Evolutionary conservation across 306 rosid species (phyloP), one percentile per base, ranked within the genome.

Genomic region (Trichosanthes truncata): DNA sequence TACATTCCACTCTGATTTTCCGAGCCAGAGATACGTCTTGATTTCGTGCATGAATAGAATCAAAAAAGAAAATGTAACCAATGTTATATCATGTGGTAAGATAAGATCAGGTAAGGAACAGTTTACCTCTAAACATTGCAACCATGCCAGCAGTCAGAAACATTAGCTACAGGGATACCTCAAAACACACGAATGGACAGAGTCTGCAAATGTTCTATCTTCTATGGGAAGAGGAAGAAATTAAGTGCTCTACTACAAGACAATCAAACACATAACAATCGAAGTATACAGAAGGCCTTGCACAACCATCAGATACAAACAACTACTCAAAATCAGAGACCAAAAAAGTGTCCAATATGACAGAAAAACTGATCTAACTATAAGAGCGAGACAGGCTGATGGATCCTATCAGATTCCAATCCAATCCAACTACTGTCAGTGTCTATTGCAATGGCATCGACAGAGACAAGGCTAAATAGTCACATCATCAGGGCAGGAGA

Each of bases 321-420:
- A 45, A 46, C 35, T n/a, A 71, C 76, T 12, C 3, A 66, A 63
- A 33, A 20, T 4, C 74, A 29, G 13, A 49, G 13, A 74, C 17
- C 40, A 73, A 45, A 73, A 21, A 46, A 26, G 77, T 29, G 18
- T 49, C 46, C 38, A 74, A 49, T 74, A 49, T 74, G 60, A 74
- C 60, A 72, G 57, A 72, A 23, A 36, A 72, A 72, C 59, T 26
- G 40, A 72, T 72, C 40, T 72, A 46, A 72, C 77, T 72, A 43
- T 7, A 72, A 72, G 41, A 26, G 23, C 5, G 11, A 72, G 57
- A 72, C 77, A 74, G 43, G 61, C 78, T 7, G 78, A 8, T 48
- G 61, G 78, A 29, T 29, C 21, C n/a, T 7, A 74, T 29, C 26
- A 48, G 17, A 49, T 74, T 49, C 43, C 43, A 29, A 29, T 26